Percentiles rank a stretch among this genome's conserved stretches.
Conservation (phyloP, 495 filamentous ascomycete species). For the Podospora pseudoanserina region DNA sequence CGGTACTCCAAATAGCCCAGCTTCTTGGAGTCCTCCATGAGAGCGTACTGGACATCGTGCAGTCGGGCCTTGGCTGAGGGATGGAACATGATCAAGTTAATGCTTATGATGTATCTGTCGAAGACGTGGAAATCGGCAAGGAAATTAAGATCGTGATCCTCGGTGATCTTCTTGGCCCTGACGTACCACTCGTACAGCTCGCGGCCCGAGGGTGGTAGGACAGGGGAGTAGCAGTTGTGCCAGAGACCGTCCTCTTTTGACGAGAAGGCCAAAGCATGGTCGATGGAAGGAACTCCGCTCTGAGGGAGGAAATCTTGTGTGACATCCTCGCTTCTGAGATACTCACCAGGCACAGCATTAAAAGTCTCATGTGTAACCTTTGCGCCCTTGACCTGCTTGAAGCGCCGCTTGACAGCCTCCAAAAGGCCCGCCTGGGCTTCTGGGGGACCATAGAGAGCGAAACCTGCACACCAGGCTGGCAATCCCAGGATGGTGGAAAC, state of each 20-base stretch:
- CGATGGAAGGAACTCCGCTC: not conserved
- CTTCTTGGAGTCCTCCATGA: not conserved
- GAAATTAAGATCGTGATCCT: not conserved
- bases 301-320: not conserved
- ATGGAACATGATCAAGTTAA: conserved; percentile 17
- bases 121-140: not conserved
- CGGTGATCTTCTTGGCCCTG: not conserved
- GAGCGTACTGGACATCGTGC: not conserved
- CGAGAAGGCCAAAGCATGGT: not conserved
- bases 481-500: not conserved
- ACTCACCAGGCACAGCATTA: not conserved
- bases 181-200: not conserved
- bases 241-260: not conserved
- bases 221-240: not conserved
- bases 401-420: not conserved
- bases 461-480: not conserved
- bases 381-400: not conserved
- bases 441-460: not conserved
- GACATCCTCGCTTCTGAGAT: not conserved
- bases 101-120: not conserved
- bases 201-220: not conserved
- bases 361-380: not conserved
- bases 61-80: not conserved
- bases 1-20: conserved; percentile 54
- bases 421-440: not conserved